phyloP scores from a whole-genome alignment of 257 asterid genomes.

The Leonotis leonurus region DNA sequence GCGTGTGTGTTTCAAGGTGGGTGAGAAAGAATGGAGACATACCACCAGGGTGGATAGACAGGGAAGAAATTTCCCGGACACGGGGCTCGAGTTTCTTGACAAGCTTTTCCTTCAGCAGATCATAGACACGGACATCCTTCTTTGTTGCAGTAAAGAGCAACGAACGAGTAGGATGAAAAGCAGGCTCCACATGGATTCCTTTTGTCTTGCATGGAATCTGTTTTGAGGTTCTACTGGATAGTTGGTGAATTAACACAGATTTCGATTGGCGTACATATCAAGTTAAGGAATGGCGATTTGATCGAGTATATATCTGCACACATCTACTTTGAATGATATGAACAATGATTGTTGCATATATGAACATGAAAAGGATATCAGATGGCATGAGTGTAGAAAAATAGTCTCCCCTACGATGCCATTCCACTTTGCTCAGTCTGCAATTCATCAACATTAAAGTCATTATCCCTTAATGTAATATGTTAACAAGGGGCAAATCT shows the following conservation, averaged over 20 bases:
- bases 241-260: slow-evolving; percentile 73
- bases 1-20: neutral
- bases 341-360: slow-evolving; percentile 7
- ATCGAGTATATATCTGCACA: neutral
- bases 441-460: slow-evolving; percentile 22
- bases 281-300: slow-evolving; percentile 56
- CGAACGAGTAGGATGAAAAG: slow-evolving; percentile 91
- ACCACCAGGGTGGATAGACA: slow-evolving; percentile 94
- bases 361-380: slow-evolving; percentile 77
- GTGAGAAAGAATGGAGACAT: slow-evolving; percentile 8
- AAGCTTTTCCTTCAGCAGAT: slow-evolving; percentile 64
- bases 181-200: slow-evolving; percentile 80
- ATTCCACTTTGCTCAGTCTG: slow-evolving; percentile 88
- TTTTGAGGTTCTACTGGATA: slow-evolving; percentile 65
- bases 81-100: slow-evolving; percentile 87
- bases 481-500: neutral
- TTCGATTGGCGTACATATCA: slow-evolving; percentile 60
- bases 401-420: slow-evolving; percentile 99
- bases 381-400: slow-evolving; percentile 78
- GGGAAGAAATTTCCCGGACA: slow-evolving; percentile 81
- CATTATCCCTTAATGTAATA: slow-evolving; percentile 3
- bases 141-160: slow-evolving; percentile 75
- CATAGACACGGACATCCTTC: slow-evolving; percentile 75
- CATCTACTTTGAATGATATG: neutral
- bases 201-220: slow-evolving; percentile 76